phyloP scores from a whole-genome alignment of 23 red algal species.

The Gracilaria gracilis region DNA sequence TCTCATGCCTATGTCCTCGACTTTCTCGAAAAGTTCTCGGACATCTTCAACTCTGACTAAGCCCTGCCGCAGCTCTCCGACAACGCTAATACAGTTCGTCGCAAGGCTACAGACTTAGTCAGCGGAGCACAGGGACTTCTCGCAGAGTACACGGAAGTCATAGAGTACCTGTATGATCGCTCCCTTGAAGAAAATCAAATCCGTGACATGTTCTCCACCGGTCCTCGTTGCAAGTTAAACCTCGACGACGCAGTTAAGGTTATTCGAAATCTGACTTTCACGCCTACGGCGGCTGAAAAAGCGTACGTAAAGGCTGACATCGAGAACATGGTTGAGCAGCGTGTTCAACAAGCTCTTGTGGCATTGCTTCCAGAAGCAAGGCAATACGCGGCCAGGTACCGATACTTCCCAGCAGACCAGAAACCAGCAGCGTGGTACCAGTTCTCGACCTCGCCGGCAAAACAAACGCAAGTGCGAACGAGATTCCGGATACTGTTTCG shows the following conservation, averaged over 20 bases:
- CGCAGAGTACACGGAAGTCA: not conserved
- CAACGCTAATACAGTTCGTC: not conserved
- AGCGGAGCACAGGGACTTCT: not conserved
- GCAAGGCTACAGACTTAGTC: conserved; percentile 7
- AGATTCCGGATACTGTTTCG: no score
- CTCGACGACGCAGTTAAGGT: not conserved
- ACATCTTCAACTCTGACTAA: not conserved
- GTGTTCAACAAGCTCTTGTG: not conserved
- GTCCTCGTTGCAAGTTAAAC: not conserved
- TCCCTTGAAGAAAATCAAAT: not conserved
- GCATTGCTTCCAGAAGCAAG: not conserved
- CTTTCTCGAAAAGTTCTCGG: not conserved
- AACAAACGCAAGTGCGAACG: no score
- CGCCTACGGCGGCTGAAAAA: not conserved
- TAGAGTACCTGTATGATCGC: not conserved
- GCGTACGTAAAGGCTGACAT: not conserved
- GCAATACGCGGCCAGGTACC: no score
- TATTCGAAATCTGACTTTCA: not conserved
- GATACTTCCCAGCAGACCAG: not conserved
- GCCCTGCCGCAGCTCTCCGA: not conserved
- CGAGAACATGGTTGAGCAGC: not conserved
- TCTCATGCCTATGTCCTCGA: not conserved
- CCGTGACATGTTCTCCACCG: not conserved
- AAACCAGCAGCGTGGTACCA: not conserved
- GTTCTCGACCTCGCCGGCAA: no score